phyloP scores from a whole-genome alignment of 768 basidiomycete species.

The Trametes cinnabarina region DNA sequence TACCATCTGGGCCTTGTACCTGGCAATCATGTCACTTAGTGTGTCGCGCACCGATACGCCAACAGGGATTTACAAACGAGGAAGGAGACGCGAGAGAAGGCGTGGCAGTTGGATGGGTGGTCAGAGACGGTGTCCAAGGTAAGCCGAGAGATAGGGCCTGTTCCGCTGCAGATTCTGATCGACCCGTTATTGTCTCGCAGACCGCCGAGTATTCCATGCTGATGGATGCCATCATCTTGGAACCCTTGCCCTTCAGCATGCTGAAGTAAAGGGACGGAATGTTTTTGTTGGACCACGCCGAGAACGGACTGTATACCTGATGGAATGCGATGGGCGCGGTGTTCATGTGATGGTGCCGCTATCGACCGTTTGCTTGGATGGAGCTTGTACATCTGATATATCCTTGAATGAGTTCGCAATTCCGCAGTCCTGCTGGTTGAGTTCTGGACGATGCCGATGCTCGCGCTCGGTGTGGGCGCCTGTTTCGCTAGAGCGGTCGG shows the following conservation, averaged over 20 bases:
- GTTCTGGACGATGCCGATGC: not conserved
- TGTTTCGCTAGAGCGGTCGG: not conserved
- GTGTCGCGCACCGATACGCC: not conserved
- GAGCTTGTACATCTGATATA: constrained; percentile 11
- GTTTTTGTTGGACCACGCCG: not conserved
- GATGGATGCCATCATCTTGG: constrained; percentile 87
- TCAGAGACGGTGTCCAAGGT: constrained; percentile 92
- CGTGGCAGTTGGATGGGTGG: constrained; percentile 96
- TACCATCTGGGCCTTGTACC: not conserved
- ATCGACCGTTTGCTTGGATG: not conserved
- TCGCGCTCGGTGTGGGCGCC: constrained; percentile 1
- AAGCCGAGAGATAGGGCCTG: constrained; percentile 13
- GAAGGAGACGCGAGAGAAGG: constrained; percentile 82
- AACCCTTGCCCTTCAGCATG: constrained; percentile 79
- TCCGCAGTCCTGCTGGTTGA: not conserved
- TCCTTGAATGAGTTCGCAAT: constrained; percentile 9
- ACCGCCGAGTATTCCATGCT: constrained; percentile 82
- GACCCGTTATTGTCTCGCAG: constrained; percentile 38
- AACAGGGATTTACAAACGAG: constrained; percentile 70
- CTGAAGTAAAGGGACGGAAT: constrained; percentile 52
- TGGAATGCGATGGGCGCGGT: not conserved
- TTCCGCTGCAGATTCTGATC: not conserved
- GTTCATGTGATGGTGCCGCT: not conserved
- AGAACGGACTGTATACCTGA: not conserved
- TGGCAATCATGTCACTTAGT: constrained; percentile 14